phyloP scores from a whole-genome alignment of 768 basidiomycete species.

The Tulasnella sp. region DNA sequence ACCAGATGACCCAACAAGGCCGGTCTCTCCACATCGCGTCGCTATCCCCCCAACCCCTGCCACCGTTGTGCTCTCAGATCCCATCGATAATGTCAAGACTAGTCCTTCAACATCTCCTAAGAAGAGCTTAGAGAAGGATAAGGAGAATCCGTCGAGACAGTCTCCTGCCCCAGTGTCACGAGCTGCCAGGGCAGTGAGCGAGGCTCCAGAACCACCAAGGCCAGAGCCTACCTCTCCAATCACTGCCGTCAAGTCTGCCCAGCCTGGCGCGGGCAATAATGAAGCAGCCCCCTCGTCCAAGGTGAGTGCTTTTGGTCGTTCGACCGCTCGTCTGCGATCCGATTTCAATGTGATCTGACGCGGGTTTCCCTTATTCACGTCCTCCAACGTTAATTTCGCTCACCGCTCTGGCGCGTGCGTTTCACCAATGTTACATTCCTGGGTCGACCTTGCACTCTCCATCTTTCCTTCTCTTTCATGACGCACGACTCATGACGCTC shows the following conservation, averaged over 20 bases:
- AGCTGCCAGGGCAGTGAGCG: background rate
- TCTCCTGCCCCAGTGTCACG: background rate
- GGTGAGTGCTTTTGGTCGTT: background rate
- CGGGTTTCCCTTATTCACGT: background rate
- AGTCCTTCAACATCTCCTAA: slow-evolving; percentile 1
- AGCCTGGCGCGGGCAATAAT: background rate
- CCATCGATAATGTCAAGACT: background rate
- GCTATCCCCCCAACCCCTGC: slow-evolving; percentile 3
- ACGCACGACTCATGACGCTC: background rate
- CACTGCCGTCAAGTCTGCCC: background rate
- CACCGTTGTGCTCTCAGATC: background rate
- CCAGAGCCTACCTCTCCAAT: background rate
- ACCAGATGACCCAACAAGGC: background rate
- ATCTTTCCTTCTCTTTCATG: background rate
- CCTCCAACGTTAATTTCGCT: background rate
- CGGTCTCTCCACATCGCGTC: slow-evolving; percentile 3
- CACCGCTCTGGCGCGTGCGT: background rate
- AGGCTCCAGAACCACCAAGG: background rate
- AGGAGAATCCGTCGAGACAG: background rate
- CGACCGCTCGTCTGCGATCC: background rate
- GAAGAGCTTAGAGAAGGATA: background rate
- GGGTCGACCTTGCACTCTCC: background rate
- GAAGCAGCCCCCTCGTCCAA: background rate
- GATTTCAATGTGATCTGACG: slow-evolving; percentile 1
- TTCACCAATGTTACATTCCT: background rate